Base-by-base conservation (phyloP, 2,329 filamentous ascomycete genomes). In the Trichoderma koningii region DNA sequence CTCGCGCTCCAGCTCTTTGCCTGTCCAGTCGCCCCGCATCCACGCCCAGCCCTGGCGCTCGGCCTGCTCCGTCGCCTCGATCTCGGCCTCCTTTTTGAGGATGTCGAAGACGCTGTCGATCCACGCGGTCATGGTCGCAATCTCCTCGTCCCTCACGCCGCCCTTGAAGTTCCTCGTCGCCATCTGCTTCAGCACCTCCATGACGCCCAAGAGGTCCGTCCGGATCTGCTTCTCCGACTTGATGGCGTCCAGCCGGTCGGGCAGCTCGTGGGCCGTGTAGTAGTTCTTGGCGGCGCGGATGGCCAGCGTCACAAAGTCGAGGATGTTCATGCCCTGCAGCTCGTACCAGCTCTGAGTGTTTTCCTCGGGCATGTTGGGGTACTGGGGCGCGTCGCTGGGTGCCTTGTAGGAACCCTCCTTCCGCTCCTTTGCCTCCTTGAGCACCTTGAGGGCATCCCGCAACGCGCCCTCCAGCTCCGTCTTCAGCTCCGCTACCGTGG, bases 261-360 rank as follows among this genome's bases (percentile, higher is more conserved):
- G 92, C 61, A 93, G 85, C 72, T 96, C 91, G 74, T 98, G 95
- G 4, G 92, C 86, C 0, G 93, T 97, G 78, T 99, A 98, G 79
- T 98, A 99, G 72, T 96, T 89, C 78, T 96, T 97, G 59, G 95
- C 95, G 1, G 94, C 93, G 60, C 93, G 87, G 70, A 99, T 98
- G n/a, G 94, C 94, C 61, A 98, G 83, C 1, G 95, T 99, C 74
- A 95, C 90, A 61, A 96, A 88, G 75, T 98, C 94, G 64, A 98
- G 85, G 44, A 99, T 87, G 72, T 96, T 91, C 81, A 98, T 87
- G 19, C 94, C 95, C 75, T 97, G 92, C 23, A 96, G 84, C 76
- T 97, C 92, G 75, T 90, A 87, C 88, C 90, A 96, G 9, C 87
- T 89, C 69, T 87, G 86, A 21, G 82, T 73, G 50, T 82, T 80